Percentiles rank a stretch among this genome's conserved stretches.
Conservation (phyloP, 2,329 filamentous ascomycete species). For the Fusarium longipes region DNA sequence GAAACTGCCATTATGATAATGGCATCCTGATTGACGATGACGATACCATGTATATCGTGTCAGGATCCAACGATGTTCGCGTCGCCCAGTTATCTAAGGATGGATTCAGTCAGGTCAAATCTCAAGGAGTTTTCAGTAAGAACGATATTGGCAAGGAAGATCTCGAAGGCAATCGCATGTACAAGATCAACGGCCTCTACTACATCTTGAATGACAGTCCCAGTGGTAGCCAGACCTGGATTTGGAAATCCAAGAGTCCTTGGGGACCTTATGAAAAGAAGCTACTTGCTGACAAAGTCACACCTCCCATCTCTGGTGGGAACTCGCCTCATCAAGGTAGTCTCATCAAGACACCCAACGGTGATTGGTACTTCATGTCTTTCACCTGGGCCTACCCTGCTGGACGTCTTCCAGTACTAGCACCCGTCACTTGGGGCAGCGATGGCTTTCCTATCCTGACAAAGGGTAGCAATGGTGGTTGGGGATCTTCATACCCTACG, state of each 20-base stretch:
- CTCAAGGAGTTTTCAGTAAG: slow-evolving; percentile 57
- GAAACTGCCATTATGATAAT: slow-evolving; percentile 66
- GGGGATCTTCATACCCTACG: slow-evolving; percentile 59
- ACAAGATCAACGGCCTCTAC: slow-evolving; percentile 61
- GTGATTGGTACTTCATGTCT: slow-evolving; percentile 69
- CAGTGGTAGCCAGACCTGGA: slow-evolving; percentile 55
- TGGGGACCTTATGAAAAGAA: slow-evolving; percentile 65
- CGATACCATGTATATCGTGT: slow-evolving; percentile 68
- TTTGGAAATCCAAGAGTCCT: slow-evolving; percentile 61
- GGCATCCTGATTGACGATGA: slow-evolving; percentile 69
- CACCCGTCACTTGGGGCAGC: slow-evolving; percentile 62
- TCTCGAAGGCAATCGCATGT: slow-evolving; percentile 66
- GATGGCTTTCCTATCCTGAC: slow-evolving; percentile 64
- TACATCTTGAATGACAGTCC: slow-evolving; percentile 65
- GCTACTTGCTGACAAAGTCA: slow-evolving; percentile 56
- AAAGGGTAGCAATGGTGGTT: slow-evolving; percentile 56
- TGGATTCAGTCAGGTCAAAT: slow-evolving; percentile 58
- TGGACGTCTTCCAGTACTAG: slow-evolving; percentile 67
- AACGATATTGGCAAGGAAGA: slow-evolving; percentile 58
- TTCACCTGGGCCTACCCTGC: slow-evolving; percentile 67
- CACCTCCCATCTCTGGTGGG: slow-evolving; percentile 57
- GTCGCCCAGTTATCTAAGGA: slow-evolving; percentile 64
- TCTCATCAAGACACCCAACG: slow-evolving; percentile 62
- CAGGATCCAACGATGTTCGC: slow-evolving; percentile 60
- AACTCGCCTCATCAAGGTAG: slow-evolving; percentile 66